Conservation (phyloP, 129 eudicot species). For the Heracleum sosnowskyi region DNA sequence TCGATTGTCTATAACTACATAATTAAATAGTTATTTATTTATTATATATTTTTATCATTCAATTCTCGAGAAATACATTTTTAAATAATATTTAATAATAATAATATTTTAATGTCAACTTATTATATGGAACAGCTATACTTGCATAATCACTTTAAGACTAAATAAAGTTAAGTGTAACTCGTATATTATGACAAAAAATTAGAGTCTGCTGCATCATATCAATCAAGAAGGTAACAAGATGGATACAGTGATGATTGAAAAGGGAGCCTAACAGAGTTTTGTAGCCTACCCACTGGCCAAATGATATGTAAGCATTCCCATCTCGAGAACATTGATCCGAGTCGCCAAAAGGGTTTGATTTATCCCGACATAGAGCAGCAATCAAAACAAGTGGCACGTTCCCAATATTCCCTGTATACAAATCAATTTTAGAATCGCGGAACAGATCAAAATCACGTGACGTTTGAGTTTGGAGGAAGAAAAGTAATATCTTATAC, state of each 20-base stretch:
- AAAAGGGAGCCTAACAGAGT: not conserved
- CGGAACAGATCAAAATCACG: no score
- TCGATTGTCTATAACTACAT: no score
- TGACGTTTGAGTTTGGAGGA: not conserved
- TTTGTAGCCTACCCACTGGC: slow-evolving; percentile 76
- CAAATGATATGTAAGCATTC: slow-evolving; percentile 92
- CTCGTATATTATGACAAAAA: not conserved
- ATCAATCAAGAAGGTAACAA: not conserved
- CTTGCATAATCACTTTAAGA: not conserved
- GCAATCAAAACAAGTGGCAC: slow-evolving; percentile 90
- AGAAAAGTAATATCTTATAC: not conserved
- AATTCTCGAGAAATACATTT: no score
- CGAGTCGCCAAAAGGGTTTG: slow-evolving; percentile 84
- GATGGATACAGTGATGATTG: not conserved
- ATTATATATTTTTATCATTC: no score
- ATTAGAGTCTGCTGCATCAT: not conserved
- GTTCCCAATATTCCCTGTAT: slow-evolving; percentile 84
- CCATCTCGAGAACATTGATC: slow-evolving; percentile 84
- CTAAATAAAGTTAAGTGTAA: not conserved
- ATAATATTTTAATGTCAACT: no score
- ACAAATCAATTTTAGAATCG: not conserved
- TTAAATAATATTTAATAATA: no score
- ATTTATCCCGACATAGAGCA: slow-evolving; percentile 90
- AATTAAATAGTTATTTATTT: no score
- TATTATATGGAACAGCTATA: no score